Evolutionary conservation across 768 basidiomycete species (phyloP), one percentile per base, ranked within the genome.

Genomic region (Lentinula detonsa): DNA sequence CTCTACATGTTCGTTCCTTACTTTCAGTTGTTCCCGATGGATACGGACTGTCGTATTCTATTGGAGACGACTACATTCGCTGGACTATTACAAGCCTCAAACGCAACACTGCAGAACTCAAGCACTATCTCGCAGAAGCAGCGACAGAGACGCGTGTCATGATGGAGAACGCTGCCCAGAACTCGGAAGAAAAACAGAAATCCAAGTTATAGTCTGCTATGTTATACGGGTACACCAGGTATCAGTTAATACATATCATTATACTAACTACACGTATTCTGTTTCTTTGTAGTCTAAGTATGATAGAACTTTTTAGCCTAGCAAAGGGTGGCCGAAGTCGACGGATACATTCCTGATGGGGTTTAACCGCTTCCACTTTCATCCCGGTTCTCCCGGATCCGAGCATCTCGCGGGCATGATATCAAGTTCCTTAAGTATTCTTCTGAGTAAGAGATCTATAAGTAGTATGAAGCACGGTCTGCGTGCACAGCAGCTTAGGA

Each of bases 41-140:
- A 3, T 96, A 92, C 68, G 96, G 96, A 18, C 74, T 98, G 34
- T 85, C 92, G 35, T 98, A 99, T 74, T 81, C 91, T 3, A 95
- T 99, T 68, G 91, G 87, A 35, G 86, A 91, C 61, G 74, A 86
- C 55, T 87, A 88, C 65, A 83, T 98, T 60, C 85, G 92, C 52
- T 98, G 94, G 93, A 93, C 91, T 56, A 88, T 97, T 65, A 96
- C 95, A 65, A 88, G 87, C 58, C 63, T 80, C 65, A 87, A 85
- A 74, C 72, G 76, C 54, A 70, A 78, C 37, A 82, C 81, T 52
- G 82, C 71, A 61, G 80, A 76, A 73, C 75, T 85, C 67, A 82
- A 76, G 70, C 84, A 91, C 66, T 92, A 87, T 69, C 74, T 96
- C 40, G 86, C 81, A 0, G 88, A 91, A 74, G 88, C 93, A 2